Percentiles rank a stretch among this genome's conserved stretches.
Evolutionary conservation across 345 rosid species (phyloP).

Genomic region (Brassica juncea): DNA sequence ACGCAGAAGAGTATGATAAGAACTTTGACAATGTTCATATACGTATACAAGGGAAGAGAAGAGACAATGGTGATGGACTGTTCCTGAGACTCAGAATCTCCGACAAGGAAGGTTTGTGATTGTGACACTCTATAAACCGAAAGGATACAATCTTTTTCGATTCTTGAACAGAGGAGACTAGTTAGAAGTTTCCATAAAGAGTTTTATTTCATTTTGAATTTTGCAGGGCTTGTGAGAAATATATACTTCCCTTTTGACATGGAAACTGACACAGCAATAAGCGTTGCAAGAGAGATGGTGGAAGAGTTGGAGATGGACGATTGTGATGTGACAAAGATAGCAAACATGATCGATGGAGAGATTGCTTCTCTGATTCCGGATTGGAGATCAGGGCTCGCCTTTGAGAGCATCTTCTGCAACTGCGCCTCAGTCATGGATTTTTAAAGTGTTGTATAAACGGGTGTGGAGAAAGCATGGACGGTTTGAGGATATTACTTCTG

Average conservation of each 20-base stretch:
- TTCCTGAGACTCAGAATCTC: conserved; percentile 70
- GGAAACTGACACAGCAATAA: conserved; percentile 78
- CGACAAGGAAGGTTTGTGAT: conserved; percentile 75
- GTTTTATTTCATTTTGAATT: background rate
- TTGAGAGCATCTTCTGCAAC: conserved; percentile 39
- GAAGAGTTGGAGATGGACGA: conserved; percentile 84
- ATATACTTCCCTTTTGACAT: conserved; percentile 84
- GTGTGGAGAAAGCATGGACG: conserved; percentile 82
- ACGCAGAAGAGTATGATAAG: conserved; percentile 44
- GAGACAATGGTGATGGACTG: conserved; percentile 60
- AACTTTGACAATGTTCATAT: conserved; percentile 53
- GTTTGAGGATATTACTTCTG: conserved; percentile 74
- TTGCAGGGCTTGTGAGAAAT: conserved; percentile 69
- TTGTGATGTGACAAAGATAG: conserved; percentile 76
- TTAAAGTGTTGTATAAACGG: conserved; percentile 57
- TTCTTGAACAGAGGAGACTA: background rate
- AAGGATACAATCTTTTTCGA: background rate
- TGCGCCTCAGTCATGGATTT: conserved; percentile 66
- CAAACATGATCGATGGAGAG: conserved; percentile 88
- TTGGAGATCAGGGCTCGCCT: conserved; percentile 61
- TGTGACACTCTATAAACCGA: conserved; percentile 11
- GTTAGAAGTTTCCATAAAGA: background rate
- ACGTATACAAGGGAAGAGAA: conserved; percentile 76
- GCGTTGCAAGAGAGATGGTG: conserved; percentile 94
- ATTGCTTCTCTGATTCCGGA: conserved; percentile 72